Base-by-base conservation (phyloP, 2,329 filamentous ascomycete species). In the Scleromitrula shiraiana region DNA sequence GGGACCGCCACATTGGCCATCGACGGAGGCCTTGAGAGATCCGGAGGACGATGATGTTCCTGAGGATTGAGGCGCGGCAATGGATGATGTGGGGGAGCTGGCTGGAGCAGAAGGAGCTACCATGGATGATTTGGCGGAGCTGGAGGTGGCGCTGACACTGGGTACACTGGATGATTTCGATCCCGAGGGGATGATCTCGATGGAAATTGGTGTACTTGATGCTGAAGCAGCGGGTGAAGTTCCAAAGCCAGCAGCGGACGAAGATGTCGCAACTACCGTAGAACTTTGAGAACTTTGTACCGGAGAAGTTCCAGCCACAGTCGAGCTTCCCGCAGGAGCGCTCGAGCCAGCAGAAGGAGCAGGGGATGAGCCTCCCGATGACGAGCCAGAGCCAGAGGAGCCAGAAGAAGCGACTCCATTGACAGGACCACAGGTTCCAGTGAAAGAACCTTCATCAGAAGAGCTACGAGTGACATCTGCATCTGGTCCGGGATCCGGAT, bases 401-500 rank as follows among this genome's bases (percentile, higher is more conserved):
- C 39, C 46, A 23, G 50, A 41, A 5, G 44, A 49, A 14, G 52
- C 55, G 19, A 55, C 50, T 9, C 52, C 55, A 20, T 53, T 54
- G 1, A 55, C 55, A n/a, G 57, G 48, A 3, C 50, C 52, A 41
- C 60, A 64, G 26, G 54, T 58, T 38, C 61, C 60, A 7, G 46
- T 52, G 41, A 52, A 46, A 15, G 44, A 47, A 15, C 50, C 53
- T 3, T 48, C 38, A 27, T 52, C 47, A 29, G 49, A 40, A 9
- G 42, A 32, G 6, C 26, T 41, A 7, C 40, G 49, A 3, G 52
- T 43, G 6, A 51, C 50, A 40, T 56, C 56, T 12, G 70, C 65
- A 38, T 70, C 65, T n/a, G 65, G 60, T 5, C 79, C 79, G 5
- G 78, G 72, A 37, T 73, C 56, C 5, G 79, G 78, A 64, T 78